A percentile compares a stretch with the other conserved stretches of the same genome.
Conservation (phyloP, 179 eudicot genomes). For the Camellia oleifera region DNA sequence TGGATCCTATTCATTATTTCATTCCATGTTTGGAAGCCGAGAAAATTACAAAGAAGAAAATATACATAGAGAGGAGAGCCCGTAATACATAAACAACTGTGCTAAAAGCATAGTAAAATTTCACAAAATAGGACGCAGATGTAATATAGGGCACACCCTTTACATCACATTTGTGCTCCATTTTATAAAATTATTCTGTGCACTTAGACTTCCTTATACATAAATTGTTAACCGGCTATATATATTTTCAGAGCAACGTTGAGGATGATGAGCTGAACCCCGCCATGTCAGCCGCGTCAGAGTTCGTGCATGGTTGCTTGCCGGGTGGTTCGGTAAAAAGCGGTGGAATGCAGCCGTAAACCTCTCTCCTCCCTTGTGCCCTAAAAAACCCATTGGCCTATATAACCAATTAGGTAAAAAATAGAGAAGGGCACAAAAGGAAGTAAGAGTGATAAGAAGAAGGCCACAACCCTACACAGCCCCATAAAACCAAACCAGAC, state of each 20-base stretch:
- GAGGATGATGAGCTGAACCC: not conserved
- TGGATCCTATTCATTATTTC: not conserved
- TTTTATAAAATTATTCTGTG: too few species aligned
- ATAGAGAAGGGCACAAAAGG: not conserved
- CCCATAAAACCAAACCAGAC: constrained; percentile 1
- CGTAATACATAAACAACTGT: not conserved
- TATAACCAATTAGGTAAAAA: constrained; percentile 20
- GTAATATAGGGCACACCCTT: too few species aligned
- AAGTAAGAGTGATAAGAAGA: not conserved
- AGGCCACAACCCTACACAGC: not conserved
- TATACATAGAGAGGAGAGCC: not conserved
- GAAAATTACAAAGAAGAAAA: not conserved
- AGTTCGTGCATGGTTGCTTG: not conserved
- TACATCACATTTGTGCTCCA: too few species aligned
- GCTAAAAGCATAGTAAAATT: not conserved
- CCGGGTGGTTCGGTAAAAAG: constrained; percentile 7
- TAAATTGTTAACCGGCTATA: too few species aligned
- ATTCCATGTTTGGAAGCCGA: not conserved
- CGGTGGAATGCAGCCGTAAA: constrained; percentile 11
- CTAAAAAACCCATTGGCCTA: constrained; percentile 14
- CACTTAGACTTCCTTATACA: too few species aligned
- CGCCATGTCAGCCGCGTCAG: constrained; percentile 3
- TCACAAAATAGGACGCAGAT: too few species aligned
- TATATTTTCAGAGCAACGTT: not conserved
- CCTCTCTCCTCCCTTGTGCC: constrained; percentile 15